phyloP scores from a whole-genome alignment of 2,329 filamentous ascomycete species.

The Dactylellina leptospora region DNA sequence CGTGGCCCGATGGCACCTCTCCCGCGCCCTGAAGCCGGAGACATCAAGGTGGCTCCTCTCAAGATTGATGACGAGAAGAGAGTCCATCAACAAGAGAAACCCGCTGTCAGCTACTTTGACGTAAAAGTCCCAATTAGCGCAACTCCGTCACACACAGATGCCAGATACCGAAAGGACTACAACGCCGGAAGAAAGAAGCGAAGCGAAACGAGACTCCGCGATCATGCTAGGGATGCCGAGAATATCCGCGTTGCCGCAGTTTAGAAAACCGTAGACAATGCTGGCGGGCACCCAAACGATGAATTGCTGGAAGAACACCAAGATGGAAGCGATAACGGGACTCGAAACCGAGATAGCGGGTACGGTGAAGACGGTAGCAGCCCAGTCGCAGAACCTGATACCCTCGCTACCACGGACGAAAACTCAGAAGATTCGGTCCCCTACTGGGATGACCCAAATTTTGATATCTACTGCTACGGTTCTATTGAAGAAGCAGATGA shows the following conservation, averaged over 20 bases:
- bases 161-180: conserved; percentile 35
- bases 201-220: conserved; percentile 32
- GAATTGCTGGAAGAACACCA: neutral
- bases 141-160: conserved; percentile 8
- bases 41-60: conserved; percentile 9
- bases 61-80: neutral
- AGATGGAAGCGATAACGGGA: neutral
- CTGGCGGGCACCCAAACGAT: neutral
- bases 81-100: neutral
- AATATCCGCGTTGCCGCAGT: conserved; percentile 26
- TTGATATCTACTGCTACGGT: conserved; percentile 11
- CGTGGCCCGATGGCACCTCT: conserved; percentile 41
- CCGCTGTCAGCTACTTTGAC: conserved; percentile 22
- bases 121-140: conserved; percentile 35
- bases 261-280: conserved; percentile 28
- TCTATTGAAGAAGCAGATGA: neutral
- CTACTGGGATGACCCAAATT: conserved; percentile 23
- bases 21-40: conserved; percentile 37
- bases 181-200: conserved; percentile 44
- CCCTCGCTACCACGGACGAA: neutral
- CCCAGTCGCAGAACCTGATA: neutral
- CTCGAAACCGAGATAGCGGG: conserved; percentile 4
- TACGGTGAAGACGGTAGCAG: neutral
- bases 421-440: neutral
- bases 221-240: conserved; percentile 24